phyloP scores from a whole-genome alignment of 768 basidiomycete genomes.

The Hortiboletus flavorubellus region DNA sequence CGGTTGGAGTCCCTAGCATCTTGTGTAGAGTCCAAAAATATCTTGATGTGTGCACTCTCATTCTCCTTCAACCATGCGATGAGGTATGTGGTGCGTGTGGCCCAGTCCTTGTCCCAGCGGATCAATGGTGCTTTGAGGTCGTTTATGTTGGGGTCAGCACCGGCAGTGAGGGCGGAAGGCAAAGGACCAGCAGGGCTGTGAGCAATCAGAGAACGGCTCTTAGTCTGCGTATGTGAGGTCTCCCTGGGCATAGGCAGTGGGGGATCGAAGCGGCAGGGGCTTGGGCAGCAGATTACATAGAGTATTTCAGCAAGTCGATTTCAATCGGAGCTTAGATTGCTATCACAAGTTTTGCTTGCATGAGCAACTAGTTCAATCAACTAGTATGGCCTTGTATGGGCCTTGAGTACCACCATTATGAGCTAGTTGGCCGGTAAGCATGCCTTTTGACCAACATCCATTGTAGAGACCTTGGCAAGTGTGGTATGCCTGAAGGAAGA shows the following conservation, averaged over 20 bases:
- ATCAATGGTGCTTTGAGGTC: neutral
- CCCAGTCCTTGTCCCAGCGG: neutral
- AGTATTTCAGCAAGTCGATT: neutral
- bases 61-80: neutral
- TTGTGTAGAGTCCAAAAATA: neutral
- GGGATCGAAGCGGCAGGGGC: neutral
- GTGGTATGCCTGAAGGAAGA: slow-evolving; percentile 31
- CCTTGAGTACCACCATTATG: neutral
- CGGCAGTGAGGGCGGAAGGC: neutral
- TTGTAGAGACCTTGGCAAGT: slow-evolving; percentile 20
- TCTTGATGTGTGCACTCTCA: neutral
- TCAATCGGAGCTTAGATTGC: neutral
- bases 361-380: neutral
- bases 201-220: neutral
- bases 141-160: neutral
- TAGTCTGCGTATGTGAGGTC: neutral
- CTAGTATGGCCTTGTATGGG: neutral
- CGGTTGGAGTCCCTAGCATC: neutral
- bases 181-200: neutral
- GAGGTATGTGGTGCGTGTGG: neutral
- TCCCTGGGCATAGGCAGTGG: neutral
- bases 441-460: too few relatives aligned
- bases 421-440: too few relatives aligned
- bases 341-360: neutral
- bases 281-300: neutral